A percentile compares a stretch with the other conserved stretches of the same genome.
Evolutionary conservation across 768 basidiomycete genomes (phyloP).

Genomic region (Rhodosporidiobolus sp.): DNA sequence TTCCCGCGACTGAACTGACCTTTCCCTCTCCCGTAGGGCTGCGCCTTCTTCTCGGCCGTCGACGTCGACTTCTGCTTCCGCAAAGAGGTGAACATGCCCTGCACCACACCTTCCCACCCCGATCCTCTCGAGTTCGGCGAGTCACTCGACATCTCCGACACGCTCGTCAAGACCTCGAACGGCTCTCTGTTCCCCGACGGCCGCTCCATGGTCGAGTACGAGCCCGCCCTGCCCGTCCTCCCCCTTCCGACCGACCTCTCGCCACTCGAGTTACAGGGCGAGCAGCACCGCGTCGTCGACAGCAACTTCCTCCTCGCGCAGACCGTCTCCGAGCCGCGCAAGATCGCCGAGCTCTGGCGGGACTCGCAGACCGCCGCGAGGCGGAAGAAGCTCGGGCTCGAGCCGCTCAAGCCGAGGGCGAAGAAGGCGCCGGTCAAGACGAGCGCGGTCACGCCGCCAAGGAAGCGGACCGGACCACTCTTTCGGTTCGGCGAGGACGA

Average conservation of each 20-base stretch:
- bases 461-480: neutral
- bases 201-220: constrained; percentile 55
- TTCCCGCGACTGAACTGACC: neutral
- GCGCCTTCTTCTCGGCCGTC: constrained; percentile 95
- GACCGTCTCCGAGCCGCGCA: constrained; percentile 65
- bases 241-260: constrained; percentile 43
- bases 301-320: constrained; percentile 73
- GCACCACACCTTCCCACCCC: constrained; percentile 89
- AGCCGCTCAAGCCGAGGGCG: neutral
- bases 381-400: neutral
- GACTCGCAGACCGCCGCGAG: constrained; percentile 8
- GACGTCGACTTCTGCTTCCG: constrained; percentile 85
- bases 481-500: neutral
- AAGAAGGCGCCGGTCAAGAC: neutral
- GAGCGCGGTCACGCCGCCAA: neutral
- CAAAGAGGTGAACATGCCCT: constrained; percentile 95
- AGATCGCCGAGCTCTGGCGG: constrained; percentile 61
- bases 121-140: constrained; percentile 80
- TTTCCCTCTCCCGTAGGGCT: constrained; percentile 32
- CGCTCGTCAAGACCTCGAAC: constrained; percentile 19
- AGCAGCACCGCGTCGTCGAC: constrained; percentile 64
- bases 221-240: constrained; percentile 22
- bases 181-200: constrained; percentile 53
- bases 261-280: constrained; percentile 56
- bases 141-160: constrained; percentile 63